Evolutionary conservation across 2,329 filamentous ascomycete genomes (phyloP).

Genomic region (Geosmithia flava): DNA sequence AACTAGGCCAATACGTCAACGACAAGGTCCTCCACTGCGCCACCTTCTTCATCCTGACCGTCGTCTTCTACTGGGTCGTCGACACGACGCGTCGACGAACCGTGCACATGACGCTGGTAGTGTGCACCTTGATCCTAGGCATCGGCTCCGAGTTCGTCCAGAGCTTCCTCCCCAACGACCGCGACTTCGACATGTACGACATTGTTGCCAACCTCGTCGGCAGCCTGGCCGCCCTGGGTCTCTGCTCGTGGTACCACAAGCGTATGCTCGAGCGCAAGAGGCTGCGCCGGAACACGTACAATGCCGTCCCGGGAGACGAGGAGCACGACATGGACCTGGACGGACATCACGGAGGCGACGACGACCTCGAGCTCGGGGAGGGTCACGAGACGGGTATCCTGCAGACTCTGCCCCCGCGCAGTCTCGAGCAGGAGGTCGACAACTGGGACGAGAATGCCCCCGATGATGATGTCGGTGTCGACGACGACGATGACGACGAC

Average conservation of each 20-base stretch:
- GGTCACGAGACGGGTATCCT: constrained; percentile 56
- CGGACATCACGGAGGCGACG: constrained; percentile 12
- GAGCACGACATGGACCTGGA: background rate
- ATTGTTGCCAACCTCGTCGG: constrained; percentile 81
- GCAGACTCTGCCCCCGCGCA: constrained; percentile 17
- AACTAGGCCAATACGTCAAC: constrained; percentile 50
- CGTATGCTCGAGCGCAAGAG: constrained; percentile 87
- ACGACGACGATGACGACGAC: constrained; percentile 30
- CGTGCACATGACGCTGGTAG: constrained; percentile 68
- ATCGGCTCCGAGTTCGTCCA: constrained; percentile 69
- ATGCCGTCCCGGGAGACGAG: constrained; percentile 47
- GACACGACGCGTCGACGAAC: constrained; percentile 80
- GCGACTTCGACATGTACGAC: constrained; percentile 66
- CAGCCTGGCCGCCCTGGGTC: constrained; percentile 54
- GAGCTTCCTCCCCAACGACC: constrained; percentile 60
- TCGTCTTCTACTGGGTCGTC: constrained; percentile 91
- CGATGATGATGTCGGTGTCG: constrained; percentile 47
- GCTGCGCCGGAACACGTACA: constrained; percentile 54
- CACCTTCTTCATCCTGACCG: constrained; percentile 82
- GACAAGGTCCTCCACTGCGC: constrained; percentile 82
- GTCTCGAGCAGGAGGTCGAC: constrained; percentile 72
- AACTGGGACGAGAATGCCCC: constrained; percentile 82
- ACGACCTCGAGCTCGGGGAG: constrained; percentile 69
- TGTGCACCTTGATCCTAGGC: constrained; percentile 62
- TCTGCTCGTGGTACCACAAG: constrained; percentile 88